Percentiles rank a stretch among this genome's conserved stretches.
Evolutionary conservation across 306 rosid species (phyloP).

Genomic region (Notholithocarpus densiflorus): DNA sequence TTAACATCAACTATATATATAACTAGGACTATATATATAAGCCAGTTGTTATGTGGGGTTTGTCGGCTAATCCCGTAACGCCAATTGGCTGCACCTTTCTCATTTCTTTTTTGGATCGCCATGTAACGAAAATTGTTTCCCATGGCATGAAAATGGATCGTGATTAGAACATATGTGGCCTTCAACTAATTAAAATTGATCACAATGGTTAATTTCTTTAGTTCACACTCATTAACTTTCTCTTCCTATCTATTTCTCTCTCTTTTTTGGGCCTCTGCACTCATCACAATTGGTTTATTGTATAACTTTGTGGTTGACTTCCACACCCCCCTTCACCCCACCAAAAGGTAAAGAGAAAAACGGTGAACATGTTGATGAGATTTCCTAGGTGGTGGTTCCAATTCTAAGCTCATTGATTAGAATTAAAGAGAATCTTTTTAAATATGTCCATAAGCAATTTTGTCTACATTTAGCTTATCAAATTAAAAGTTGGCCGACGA

Average conservation of each 20-base stretch:
- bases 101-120: neutral
- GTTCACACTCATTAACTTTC: too few species aligned
- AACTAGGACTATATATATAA: constrained; percentile 8
- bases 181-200: neutral
- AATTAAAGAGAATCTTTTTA: neutral
- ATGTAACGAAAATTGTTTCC: neutral
- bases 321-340: neutral
- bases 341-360: neutral
- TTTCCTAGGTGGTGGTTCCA: neutral
- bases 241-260: too few species aligned
- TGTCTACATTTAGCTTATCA: neutral
- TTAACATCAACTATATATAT: constrained; percentile 3
- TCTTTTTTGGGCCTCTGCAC: neutral
- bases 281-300: neutral
- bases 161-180: neutral
- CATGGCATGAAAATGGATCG: neutral
- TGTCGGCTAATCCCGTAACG: constrained; percentile 50
- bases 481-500: constrained; percentile 16
- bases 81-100: constrained; percentile 4
- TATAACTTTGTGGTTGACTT: neutral
- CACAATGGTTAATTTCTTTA: too few species aligned
- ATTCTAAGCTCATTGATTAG: neutral
- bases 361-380: neutral
- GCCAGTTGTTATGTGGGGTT: constrained; percentile 27
- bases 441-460: neutral